These are phyloP conservation scores for Symbiodinium pilosum DNA, from an alignment of 73 alveolate genomes.

Conservation along the genomic window DNA sequence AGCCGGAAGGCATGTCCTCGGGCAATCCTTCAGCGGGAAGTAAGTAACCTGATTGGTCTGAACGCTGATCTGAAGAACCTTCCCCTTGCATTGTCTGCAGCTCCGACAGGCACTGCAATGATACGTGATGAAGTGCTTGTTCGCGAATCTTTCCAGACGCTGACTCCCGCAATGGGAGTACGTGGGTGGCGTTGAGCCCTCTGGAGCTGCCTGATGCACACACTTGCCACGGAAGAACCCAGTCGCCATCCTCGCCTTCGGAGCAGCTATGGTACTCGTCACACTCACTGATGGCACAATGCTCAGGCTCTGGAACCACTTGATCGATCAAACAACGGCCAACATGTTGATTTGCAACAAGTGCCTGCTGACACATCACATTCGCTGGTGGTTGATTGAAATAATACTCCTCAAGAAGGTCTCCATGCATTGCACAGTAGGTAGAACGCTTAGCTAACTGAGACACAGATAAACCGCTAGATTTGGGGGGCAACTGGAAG, in stretches of 20 bases:
- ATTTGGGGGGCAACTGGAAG: not conserved
- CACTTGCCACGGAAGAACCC: not conserved
- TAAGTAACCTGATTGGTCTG: not conserved
- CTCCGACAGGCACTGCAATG: not conserved
- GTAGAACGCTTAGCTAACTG: not conserved
- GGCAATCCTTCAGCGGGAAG: not conserved
- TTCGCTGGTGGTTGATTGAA: not conserved
- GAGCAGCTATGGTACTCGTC: not conserved
- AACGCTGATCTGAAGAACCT: not conserved
- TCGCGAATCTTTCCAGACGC: not conserved
- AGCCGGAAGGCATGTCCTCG: not conserved
- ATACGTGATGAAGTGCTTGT: not conserved
- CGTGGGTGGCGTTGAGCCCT: not conserved
- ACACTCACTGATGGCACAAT: not conserved
- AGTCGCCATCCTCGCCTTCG: not conserved
- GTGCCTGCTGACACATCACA: not conserved
- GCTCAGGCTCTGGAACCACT: not conserved
- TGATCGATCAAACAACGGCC: not conserved
- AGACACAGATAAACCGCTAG: not conserved
- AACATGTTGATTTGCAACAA: not conserved
- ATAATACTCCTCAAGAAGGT: not conserved
- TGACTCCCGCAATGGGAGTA: not conserved
- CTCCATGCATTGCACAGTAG: not conserved
- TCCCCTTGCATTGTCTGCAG: not conserved
- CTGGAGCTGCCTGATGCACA: not conserved